Conservation (phyloP, 371 early-diverging fungal species). For the Actinomortierella wolfii region DNA sequence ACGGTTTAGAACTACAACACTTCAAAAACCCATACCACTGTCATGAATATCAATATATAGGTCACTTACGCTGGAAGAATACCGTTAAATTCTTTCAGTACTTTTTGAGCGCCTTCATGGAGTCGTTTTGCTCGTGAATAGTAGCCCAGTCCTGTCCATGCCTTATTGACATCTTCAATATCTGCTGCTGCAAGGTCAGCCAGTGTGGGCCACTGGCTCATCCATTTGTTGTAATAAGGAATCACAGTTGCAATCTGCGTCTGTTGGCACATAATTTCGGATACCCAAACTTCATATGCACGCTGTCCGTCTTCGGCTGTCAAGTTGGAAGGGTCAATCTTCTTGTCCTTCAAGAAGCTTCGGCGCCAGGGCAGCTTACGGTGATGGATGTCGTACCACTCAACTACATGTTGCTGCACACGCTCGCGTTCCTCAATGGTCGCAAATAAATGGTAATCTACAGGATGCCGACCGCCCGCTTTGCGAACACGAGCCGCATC, state of each 20-base stretch:
- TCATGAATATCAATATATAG: background rate
- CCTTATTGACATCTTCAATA: constrained; percentile 70
- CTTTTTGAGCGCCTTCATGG: constrained; percentile 71
- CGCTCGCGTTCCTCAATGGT: constrained; percentile 21
- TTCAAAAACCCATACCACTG: background rate
- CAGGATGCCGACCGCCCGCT: constrained; percentile 11
- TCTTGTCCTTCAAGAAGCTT: constrained; percentile 16
- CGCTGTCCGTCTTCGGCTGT: constrained; percentile 50
- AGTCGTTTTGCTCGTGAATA: constrained; percentile 78
- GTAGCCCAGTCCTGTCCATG: constrained; percentile 88
- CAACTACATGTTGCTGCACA: constrained; percentile 56
- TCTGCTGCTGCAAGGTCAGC: constrained; percentile 68
- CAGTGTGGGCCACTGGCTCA: constrained; percentile 78
- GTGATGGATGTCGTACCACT: constrained; percentile 69
- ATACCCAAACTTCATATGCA: constrained; percentile 84
- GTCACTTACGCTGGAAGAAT: constrained; percentile 52
- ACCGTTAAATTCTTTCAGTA: constrained; percentile 62
- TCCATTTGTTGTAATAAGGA: constrained; percentile 77
- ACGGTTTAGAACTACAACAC: background rate
- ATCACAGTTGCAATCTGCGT: constrained; percentile 81
- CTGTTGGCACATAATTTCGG: constrained; percentile 88
- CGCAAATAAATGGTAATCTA: constrained; percentile 24
- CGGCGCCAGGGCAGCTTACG: constrained; percentile 79
- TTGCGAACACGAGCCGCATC: constrained; percentile 26
- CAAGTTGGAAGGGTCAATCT: background rate